A percentile compares a stretch with the other conserved stretches of the same genome.
Conservation (phyloP, 495 filamentous ascomycete species). For the Penicillium malachiteum region DNA sequence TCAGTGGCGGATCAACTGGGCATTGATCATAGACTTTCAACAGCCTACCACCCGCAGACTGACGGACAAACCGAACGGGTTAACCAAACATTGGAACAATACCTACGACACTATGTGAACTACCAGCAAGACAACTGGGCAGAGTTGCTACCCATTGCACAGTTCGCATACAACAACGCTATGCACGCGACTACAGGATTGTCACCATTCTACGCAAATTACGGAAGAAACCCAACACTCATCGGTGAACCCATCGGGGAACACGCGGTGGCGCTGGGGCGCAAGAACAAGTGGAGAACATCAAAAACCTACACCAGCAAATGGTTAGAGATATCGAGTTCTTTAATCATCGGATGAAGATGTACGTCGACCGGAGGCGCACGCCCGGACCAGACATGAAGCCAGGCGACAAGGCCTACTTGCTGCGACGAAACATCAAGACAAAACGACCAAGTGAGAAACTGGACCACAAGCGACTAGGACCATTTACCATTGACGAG, state of each 20-base stretch:
- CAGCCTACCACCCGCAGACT: constrained; percentile 28
- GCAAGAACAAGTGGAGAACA: background rate
- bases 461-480: constrained; percentile 5
- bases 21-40: constrained; percentile 14
- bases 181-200: background rate
- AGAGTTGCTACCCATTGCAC: constrained; percentile 16
- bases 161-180: constrained; percentile 29
- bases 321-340: too few species aligned
- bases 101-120: constrained; percentile 22
- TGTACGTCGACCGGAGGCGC: background rate
- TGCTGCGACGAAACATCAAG: constrained; percentile 6
- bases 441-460: constrained; percentile 7
- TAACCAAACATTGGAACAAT: constrained; percentile 22
- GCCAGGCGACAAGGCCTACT: constrained; percentile 3
- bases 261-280: background rate
- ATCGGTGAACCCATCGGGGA: background rate
- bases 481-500: constrained; percentile 11
- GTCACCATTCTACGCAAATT: constrained; percentile 21
- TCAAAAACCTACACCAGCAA: background rate
- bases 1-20: background rate
- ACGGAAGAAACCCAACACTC: constrained; percentile 6
- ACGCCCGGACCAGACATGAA: background rate
- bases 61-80: constrained; percentile 27
- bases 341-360: background rate
- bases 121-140: constrained; percentile 32